Conservation (phyloP, 495 filamentous ascomycete genomes). For the Viridothelium virens region DNA sequence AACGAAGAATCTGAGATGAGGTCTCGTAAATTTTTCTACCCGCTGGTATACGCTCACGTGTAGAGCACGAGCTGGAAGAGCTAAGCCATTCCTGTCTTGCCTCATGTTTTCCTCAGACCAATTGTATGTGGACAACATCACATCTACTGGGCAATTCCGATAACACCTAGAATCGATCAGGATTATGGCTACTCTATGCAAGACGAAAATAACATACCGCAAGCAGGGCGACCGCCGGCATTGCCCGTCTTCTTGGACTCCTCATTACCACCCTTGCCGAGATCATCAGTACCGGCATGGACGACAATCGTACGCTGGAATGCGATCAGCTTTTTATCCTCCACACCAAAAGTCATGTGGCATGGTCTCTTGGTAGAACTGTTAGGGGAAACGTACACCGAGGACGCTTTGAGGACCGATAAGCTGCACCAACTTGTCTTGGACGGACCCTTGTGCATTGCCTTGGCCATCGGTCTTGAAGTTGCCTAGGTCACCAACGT, state of each 20-base stretch:
- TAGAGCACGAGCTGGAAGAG: not conserved
- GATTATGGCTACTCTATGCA: conserved; percentile 7
- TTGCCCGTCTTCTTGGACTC: conserved; percentile 98
- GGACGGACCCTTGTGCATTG: conserved; percentile 66
- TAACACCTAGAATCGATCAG: conserved; percentile 55
- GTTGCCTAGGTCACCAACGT: conserved; percentile 97
- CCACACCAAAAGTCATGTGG: too few relatives aligned
- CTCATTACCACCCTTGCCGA: conserved; percentile 80
- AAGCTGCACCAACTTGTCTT: conserved; percentile 80
- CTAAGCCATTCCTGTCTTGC: not conserved
- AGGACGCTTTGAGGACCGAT: conserved; percentile 93
- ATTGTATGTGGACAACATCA: not conserved
- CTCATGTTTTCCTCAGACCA: not conserved
- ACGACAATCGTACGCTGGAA: conserved; percentile 83
- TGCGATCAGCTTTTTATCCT: not conserved
- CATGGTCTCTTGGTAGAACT: too few relatives aligned
- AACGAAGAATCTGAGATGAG: not conserved
- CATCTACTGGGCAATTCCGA: conserved; percentile 59
- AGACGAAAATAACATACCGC: conserved; percentile 52
- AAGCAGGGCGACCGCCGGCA: conserved; percentile 84
- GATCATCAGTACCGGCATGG: conserved; percentile 90
- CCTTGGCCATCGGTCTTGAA: conserved; percentile 89
- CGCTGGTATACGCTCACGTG: not conserved
- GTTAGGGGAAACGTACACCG: conserved; percentile 57
- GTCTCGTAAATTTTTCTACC: not conserved